Evolutionary conservation across 257 asterid genomes (phyloP).

Genomic region (Solanum etuberosum): DNA sequence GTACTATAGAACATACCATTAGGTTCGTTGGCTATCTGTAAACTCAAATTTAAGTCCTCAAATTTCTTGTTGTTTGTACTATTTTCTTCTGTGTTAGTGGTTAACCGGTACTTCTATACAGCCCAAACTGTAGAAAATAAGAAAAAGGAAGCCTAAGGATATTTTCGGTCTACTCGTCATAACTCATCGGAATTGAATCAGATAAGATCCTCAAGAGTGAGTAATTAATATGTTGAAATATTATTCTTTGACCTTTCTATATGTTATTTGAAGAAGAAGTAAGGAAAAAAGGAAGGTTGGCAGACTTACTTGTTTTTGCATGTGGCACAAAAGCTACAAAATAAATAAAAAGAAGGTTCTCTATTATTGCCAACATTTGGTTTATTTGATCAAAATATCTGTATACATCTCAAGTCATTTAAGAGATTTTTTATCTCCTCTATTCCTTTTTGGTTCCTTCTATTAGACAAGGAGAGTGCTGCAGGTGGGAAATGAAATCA

Average conservation of each 20-base stretch:
- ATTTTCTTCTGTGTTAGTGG: neutral
- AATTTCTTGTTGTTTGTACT: neutral
- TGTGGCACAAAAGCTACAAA: neutral
- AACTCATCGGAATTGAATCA: neutral
- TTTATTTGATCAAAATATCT: neutral
- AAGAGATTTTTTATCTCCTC: neutral
- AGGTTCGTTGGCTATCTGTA: neutral
- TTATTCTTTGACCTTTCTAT: neutral
- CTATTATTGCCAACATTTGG: neutral
- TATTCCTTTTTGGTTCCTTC: neutral
- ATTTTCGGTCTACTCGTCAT: neutral
- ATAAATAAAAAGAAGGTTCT: neutral
- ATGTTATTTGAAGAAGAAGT: neutral
- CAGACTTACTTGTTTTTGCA: neutral
- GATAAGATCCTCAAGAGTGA: neutral
- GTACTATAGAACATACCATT: neutral
- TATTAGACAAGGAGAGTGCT: neutral
- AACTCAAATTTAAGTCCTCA: neutral
- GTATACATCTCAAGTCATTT: neutral
- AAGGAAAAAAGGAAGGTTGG: neutral
- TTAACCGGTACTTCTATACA: neutral
- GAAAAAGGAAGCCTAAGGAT: neutral
- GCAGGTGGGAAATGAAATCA: neutral
- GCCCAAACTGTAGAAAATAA: neutral
- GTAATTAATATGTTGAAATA: neutral